phyloP scores from a whole-genome alignment of 2,329 filamentous ascomycete genomes.

The Macroventuria anomochaeta region DNA sequence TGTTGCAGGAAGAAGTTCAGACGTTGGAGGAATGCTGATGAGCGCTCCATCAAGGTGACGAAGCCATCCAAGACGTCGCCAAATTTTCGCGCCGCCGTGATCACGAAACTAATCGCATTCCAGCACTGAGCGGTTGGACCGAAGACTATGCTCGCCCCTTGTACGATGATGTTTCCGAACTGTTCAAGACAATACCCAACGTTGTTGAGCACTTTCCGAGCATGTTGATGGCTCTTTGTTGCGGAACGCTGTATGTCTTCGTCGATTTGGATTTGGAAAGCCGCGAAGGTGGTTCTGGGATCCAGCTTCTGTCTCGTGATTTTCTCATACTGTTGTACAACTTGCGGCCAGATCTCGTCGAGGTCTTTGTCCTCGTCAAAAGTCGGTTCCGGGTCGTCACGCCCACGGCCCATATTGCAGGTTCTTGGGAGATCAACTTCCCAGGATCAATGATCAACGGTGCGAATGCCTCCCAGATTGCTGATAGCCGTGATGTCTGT shows the following conservation, averaged over 20 bases:
- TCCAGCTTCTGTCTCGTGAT: conserved; percentile 20
- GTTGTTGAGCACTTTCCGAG: conserved; percentile 10
- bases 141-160: conserved; percentile 16
- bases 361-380: conserved; percentile 18
- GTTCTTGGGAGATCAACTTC: neutral
- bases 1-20: conserved; percentile 13
- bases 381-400: neutral
- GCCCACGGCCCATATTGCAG: neutral
- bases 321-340: conserved; percentile 17
- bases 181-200: conserved; percentile 9
- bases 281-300: conserved; percentile 1
- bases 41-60: conserved; percentile 26
- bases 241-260: neutral
- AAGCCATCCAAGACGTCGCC: conserved; percentile 20
- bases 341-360: conserved; percentile 19
- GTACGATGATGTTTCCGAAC: conserved; percentile 16
- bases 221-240: conserved; percentile 8
- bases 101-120: conserved; percentile 25
- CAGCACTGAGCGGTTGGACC: conserved; percentile 21
- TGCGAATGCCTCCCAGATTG: neutral
- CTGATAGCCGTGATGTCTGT: neutral
- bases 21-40: conserved; percentile 15
- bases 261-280: conserved; percentile 13
- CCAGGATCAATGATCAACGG: neutral
- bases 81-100: conserved; percentile 9